Evolutionary conservation across 108 stramenopile species (phyloP), one percentile per base, ranked within the genome.

Genomic region (Cyclotella distinguenda): DNA sequence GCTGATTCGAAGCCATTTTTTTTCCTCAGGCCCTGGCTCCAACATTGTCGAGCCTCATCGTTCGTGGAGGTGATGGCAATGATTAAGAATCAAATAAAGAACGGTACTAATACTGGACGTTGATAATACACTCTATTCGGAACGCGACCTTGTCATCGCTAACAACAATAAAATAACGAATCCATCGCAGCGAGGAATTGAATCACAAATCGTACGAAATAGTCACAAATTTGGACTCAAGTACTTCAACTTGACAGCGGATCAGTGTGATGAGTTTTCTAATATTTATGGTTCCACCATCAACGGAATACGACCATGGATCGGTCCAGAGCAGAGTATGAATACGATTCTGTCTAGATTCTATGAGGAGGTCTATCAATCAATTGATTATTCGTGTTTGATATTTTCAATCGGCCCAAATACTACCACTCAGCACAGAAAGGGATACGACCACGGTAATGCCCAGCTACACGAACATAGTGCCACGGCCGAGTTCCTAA

Each of bases 111-210:
- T 77, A 16, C 68, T 77, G 8, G 94, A 95, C 70, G 87, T 91
- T 22, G 94, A 95, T 79, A 92, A 92, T 42, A 89, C 86, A 3
- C 70, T 95, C 16, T 95, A 95, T 67, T 59, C 67, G 18, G 85
- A 91, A 67, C 21, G 35, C 55, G 69, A 68, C 38, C 40, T 68
- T 2, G 11, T 54, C 23, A 30, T 12, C 45, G 15, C 72, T 62
- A 1, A 50, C 39, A 26, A 50, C n/a, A 9, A 30, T 22, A 45
- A 60, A 9, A 11, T 13, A 27, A n/a, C 22, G 30, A 18, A 23
- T 26, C 61, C 45, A 38, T 62, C 47, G 61, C 34, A 47, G 47
- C 0, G 35, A 50, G 87, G 85, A 0, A 85, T 94, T 36, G 93
- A 94, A 74, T 47, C 60, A 10, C 89, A 94, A 77, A 91, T 94